A percentile compares a stretch with the other conserved stretches of the same genome.
Evolutionary conservation across 495 filamentous ascomycete genomes (phyloP).

Genomic region (Hyaloscypha finlandica): DNA sequence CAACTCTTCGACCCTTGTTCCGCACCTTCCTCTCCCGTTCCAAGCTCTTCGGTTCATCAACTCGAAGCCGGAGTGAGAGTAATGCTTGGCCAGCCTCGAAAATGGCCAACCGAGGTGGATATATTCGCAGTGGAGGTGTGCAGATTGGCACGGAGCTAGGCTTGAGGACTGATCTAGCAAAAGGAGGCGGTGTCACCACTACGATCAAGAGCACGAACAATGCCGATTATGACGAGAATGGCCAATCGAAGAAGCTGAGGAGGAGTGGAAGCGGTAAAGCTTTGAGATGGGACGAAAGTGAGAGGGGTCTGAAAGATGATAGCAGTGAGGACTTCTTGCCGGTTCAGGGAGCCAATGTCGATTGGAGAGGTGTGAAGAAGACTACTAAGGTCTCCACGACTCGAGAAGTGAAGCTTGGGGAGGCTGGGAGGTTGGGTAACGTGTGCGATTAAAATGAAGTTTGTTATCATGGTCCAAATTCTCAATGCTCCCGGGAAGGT

Average conservation of each 20-base stretch:
- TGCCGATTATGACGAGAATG: background rate
- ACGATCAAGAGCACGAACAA: constrained; percentile 6
- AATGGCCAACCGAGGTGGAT: background rate
- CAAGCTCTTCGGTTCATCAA: constrained; percentile 18
- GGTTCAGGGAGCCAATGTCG: background rate
- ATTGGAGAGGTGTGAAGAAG: constrained; percentile 8
- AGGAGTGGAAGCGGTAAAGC: background rate
- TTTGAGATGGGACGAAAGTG: background rate
- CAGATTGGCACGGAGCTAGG: background rate
- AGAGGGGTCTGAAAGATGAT: background rate
- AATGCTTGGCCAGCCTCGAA: background rate
- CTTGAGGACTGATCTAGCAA: constrained; percentile 3
- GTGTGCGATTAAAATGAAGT: background rate
- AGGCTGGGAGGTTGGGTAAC: background rate
- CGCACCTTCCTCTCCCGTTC: constrained; percentile 20
- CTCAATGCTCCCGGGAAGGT: too few species aligned
- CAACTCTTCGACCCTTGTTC: constrained; percentile 46
- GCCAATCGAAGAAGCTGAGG: background rate
- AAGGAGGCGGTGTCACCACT: constrained; percentile 4
- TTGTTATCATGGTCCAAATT: too few species aligned
- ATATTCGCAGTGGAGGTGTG: constrained; percentile 2
- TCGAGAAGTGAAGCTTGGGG: background rate
- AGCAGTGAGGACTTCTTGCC: background rate
- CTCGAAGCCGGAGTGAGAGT: too few species aligned
- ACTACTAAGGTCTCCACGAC: background rate